Conservation (phyloP, 305 asterid genomes). For the Rubia tinctorum region DNA sequence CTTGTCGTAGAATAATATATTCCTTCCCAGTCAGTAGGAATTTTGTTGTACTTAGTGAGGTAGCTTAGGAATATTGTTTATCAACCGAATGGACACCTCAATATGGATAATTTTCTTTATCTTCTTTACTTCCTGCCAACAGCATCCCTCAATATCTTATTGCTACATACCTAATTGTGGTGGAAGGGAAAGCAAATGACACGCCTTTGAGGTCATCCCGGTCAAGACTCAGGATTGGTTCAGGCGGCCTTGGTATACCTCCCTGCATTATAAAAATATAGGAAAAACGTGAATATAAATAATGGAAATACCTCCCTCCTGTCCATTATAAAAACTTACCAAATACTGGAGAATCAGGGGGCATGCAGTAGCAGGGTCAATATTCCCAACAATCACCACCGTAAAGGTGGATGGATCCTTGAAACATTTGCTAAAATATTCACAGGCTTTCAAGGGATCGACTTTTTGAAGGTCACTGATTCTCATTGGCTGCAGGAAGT, state of each 20-base stretch:
- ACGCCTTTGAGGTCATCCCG: slow-evolving; percentile 91
- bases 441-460: slow-evolving; percentile 84
- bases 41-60: too few relatives aligned
- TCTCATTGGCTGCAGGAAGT: slow-evolving; percentile 68
- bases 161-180: slow-evolving; percentile 56
- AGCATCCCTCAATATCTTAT: neutral
- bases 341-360: slow-evolving; percentile 66
- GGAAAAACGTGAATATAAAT: slow-evolving; percentile 20
- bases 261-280: slow-evolving; percentile 51
- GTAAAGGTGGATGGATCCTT: slow-evolving; percentile 93
- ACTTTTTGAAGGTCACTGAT: slow-evolving; percentile 70
- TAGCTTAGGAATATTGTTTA: too few relatives aligned
- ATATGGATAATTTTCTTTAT: neutral
- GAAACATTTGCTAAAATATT: slow-evolving; percentile 75
- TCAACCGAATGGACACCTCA: too few relatives aligned
- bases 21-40: too few relatives aligned
- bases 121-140: neutral
- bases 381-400: slow-evolving; percentile 68
- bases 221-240: slow-evolving; percentile 60
- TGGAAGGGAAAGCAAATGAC: slow-evolving; percentile 80
- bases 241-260: slow-evolving; percentile 80
- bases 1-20: neutral
- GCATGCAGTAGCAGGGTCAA: slow-evolving; percentile 1
- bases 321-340: slow-evolving; percentile 43
- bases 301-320: slow-evolving; percentile 13